Conservation (phyloP, 2,329 filamentous ascomycete genomes). For the Alternaria sp. region DNA sequence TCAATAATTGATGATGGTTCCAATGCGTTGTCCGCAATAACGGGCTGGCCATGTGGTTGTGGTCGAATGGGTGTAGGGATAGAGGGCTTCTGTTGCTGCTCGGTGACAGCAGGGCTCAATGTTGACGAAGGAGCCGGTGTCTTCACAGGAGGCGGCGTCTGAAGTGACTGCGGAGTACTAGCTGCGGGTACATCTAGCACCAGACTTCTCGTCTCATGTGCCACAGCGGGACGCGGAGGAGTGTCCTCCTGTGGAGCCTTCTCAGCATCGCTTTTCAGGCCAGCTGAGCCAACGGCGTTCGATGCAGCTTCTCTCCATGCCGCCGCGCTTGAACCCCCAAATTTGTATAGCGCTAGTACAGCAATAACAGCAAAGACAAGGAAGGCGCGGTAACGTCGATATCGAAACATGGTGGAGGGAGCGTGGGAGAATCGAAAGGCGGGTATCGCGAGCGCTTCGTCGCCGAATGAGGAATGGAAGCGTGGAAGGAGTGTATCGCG, state of each 20-base stretch:
- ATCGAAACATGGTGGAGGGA: constrained; percentile 60
- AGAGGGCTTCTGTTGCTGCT: constrained; percentile 25
- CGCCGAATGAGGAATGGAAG: constrained; percentile 9
- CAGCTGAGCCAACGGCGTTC: constrained; percentile 28
- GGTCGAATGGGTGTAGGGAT: constrained; percentile 25
- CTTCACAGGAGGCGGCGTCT: constrained; percentile 43
- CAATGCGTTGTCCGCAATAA: constrained; percentile 31
- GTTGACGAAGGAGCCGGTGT: constrained; percentile 19
- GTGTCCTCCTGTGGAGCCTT: constrained; percentile 27
- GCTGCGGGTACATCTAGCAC: constrained; percentile 43
- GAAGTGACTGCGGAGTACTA: constrained; percentile 29
- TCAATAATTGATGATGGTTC: constrained; percentile 28
- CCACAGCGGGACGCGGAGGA: constrained; percentile 36
- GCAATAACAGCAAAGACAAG: constrained; percentile 64
- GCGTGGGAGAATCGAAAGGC: constrained; percentile 8
- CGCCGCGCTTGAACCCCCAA: constrained; percentile 56
- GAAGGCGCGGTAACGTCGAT: constrained; percentile 69
- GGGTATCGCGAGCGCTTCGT: constrained; percentile 20
- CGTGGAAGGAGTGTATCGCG: constrained; percentile 6
- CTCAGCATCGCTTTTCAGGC: constrained; percentile 26
- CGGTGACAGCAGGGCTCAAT: constrained; percentile 18
- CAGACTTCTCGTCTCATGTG: constrained; percentile 44
- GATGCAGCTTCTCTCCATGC: constrained; percentile 46
- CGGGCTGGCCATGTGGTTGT: constrained; percentile 23
- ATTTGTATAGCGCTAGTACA: constrained; percentile 63